Evolutionary conservation across 2,329 filamentous ascomycete genomes (phyloP).

Genomic region (Pseudogymnoascus pannorum): DNA sequence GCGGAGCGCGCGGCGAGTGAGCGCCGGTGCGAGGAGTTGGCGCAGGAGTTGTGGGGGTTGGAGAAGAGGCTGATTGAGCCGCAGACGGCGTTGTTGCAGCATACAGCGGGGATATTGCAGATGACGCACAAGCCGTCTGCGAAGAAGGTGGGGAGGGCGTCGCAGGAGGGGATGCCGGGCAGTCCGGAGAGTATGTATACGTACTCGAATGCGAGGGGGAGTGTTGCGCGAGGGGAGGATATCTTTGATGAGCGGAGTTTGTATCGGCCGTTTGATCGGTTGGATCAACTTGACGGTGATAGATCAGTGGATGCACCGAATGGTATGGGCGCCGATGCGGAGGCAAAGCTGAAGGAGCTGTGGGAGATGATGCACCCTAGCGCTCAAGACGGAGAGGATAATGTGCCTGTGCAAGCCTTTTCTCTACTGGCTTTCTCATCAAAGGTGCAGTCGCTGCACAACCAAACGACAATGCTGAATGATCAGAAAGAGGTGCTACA

Average conservation of each 20-base stretch:
- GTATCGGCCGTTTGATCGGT: slow-evolving; percentile 61
- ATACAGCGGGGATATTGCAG: slow-evolving; percentile 88
- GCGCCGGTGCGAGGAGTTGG: slow-evolving; percentile 77
- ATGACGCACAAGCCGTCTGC: slow-evolving; percentile 73
- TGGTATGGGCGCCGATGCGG: slow-evolving; percentile 45
- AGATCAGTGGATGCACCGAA: not conserved
- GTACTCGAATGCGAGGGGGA: slow-evolving; percentile 54
- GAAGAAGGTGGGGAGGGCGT: slow-evolving; percentile 33
- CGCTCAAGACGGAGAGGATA: slow-evolving; percentile 49
- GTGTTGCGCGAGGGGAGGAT: slow-evolving; percentile 50
- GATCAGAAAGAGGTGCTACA: slow-evolving; percentile 87
- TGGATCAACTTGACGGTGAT: slow-evolving; percentile 41
- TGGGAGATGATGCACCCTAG: slow-evolving; percentile 44
- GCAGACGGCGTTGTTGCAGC: slow-evolving; percentile 71
- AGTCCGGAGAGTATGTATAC: slow-evolving; percentile 72
- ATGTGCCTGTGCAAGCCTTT: slow-evolving; percentile 54
- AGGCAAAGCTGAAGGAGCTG: slow-evolving; percentile 41
- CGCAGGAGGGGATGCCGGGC: slow-evolving; percentile 51
- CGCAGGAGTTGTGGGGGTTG: slow-evolving; percentile 69
- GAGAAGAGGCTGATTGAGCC: slow-evolving; percentile 70
- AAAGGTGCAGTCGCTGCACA: slow-evolving; percentile 72
- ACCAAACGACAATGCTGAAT: slow-evolving; percentile 66
- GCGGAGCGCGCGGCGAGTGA: slow-evolving; percentile 67
- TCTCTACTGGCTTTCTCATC: slow-evolving; percentile 68
- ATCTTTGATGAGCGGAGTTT: slow-evolving; percentile 73